Evolutionary conservation across 2,329 filamentous ascomycete species (phyloP).

Genomic region (Xylaria sp.): DNA sequence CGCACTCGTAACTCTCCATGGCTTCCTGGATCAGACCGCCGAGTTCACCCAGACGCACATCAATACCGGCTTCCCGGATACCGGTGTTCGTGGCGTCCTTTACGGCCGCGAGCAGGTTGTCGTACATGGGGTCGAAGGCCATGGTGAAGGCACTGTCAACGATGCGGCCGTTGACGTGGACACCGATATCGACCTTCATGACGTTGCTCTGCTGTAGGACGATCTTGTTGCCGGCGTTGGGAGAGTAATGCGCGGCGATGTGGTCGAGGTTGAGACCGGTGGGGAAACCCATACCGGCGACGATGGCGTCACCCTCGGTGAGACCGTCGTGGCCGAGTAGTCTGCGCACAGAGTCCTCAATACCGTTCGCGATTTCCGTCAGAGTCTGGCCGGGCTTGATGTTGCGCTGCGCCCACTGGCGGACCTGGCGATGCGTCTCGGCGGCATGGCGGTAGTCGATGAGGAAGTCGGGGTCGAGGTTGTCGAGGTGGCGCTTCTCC

Average conservation of each 20-base stretch:
- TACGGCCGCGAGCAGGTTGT: constrained; percentile 68
- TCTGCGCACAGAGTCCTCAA: constrained; percentile 74
- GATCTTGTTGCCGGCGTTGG: constrained; percentile 79
- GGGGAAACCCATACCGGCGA: constrained; percentile 81
- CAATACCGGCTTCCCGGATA: constrained; percentile 84
- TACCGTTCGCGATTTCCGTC: constrained; percentile 79
- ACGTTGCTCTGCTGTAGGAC: constrained; percentile 68
- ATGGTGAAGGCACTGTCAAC: constrained; percentile 79
- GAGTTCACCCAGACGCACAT: constrained; percentile 81
- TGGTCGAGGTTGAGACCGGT: constrained; percentile 80
- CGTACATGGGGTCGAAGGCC: constrained; percentile 68
- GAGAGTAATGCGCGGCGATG: constrained; percentile 80
- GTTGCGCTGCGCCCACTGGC: constrained; percentile 73
- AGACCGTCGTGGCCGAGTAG: constrained; percentile 72
- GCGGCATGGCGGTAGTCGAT: constrained; percentile 76
- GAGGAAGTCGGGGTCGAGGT: constrained; percentile 73
- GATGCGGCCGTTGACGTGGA: constrained; percentile 74
- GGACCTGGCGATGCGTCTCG: constrained; percentile 85
- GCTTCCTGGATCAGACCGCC: constrained; percentile 79
- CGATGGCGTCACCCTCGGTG: constrained; percentile 70
- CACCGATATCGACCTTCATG: constrained; percentile 77
- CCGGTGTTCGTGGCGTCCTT: constrained; percentile 79
- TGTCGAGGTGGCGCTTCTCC: constrained; percentile 78
- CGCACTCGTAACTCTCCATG: constrained; percentile 90
- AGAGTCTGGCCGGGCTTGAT: constrained; percentile 77